Conservation (phyloP, 2,329 filamentous ascomycete species). For the Pochonia chlamydosporia region DNA sequence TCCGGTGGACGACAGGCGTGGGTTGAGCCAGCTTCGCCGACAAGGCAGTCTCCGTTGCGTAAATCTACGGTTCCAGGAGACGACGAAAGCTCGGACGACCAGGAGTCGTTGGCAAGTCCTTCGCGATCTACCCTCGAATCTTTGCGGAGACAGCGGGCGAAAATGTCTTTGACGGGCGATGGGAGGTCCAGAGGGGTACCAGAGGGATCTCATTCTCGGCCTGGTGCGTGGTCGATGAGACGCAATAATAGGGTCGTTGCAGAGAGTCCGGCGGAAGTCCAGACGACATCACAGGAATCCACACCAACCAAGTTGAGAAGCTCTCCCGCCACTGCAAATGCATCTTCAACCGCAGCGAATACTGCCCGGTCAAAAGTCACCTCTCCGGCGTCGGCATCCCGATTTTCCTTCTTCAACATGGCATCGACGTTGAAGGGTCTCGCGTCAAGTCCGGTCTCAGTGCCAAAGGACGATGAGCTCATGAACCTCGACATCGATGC, state of each 20-base stretch:
- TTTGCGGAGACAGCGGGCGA: slow-evolving; percentile 12
- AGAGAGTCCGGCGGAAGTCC: not conserved
- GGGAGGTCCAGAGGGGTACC: slow-evolving; percentile 12
- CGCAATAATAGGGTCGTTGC: slow-evolving; percentile 7
- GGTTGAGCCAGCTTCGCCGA: not conserved
- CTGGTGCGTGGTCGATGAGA: slow-evolving; percentile 18
- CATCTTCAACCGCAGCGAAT: not conserved
- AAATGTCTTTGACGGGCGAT: slow-evolving; percentile 26
- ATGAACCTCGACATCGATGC: slow-evolving; percentile 49
- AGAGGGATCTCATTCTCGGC: slow-evolving; percentile 11
- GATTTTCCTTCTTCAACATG: slow-evolving; percentile 40
- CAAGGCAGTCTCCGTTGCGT: slow-evolving; percentile 3
- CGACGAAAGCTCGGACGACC: slow-evolving; percentile 1
- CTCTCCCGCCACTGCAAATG: not conserved
- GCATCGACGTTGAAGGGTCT: slow-evolving; percentile 33
- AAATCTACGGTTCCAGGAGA: not conserved
- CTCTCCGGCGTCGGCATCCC: slow-evolving; percentile 19
- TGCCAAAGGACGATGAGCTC: slow-evolving; percentile 44
- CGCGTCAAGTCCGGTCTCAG: slow-evolving; percentile 15
- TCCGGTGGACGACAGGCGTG: not conserved
- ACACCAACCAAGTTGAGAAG: slow-evolving; percentile 7
- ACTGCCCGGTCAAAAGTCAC: slow-evolving; percentile 6
- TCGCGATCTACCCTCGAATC: slow-evolving; percentile 18
- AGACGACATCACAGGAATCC: not conserved
- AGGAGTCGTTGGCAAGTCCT: slow-evolving; percentile 1